Percentiles rank a stretch among this genome's conserved stretches.
These are phyloP conservation scores for Calonectria pauciramosa DNA, from an alignment of 2,329 filamentous ascomycete genomes.

Conservation along the genomic window DNA sequence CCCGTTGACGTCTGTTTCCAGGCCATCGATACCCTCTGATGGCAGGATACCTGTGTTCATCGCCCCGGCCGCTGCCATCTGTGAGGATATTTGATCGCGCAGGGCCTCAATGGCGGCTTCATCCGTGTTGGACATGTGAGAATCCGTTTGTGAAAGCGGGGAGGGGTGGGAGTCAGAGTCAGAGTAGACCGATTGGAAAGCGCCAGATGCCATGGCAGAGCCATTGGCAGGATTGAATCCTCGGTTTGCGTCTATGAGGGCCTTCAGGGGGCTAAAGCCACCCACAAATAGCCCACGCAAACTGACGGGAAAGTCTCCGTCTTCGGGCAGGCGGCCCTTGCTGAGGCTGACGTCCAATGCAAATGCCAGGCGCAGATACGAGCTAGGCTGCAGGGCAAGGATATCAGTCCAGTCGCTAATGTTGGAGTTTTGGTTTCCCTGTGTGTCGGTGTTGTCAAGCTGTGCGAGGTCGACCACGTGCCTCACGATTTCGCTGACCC, in stretches of 20 bases:
- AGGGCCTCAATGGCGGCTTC: constrained; percentile 31
- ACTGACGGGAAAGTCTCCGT: constrained; percentile 57
- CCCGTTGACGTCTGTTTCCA: constrained; percentile 49
- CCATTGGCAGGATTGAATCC: constrained; percentile 1
- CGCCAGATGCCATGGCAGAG: neutral
- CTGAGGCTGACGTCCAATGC: constrained; percentile 59
- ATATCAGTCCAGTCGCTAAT: constrained; percentile 59
- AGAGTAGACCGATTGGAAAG: constrained; percentile 7
- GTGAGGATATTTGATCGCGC: constrained; percentile 23
- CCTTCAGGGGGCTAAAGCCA: constrained; percentile 53
- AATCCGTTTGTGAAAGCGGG: constrained; percentile 36
- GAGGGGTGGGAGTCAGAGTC: constrained; percentile 36
- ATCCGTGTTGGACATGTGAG: constrained; percentile 33
- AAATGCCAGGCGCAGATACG: constrained; percentile 58
- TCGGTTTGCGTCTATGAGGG: constrained; percentile 47
- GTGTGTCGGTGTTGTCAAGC: constrained; percentile 48
- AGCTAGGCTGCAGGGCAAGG: constrained; percentile 54
- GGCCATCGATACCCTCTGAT: constrained; percentile 48
- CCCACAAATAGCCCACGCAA: constrained; percentile 54
- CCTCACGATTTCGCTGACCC: constrained; percentile 58
- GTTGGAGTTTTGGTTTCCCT: constrained; percentile 33
- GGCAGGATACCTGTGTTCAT: constrained; percentile 37
- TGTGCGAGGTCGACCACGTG: constrained; percentile 59
- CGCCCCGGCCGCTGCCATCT: constrained; percentile 15
- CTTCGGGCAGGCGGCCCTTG: constrained; percentile 56